Conservation (phyloP, 441 rosid genomes). For the Eugenia klotzschiana region DNA sequence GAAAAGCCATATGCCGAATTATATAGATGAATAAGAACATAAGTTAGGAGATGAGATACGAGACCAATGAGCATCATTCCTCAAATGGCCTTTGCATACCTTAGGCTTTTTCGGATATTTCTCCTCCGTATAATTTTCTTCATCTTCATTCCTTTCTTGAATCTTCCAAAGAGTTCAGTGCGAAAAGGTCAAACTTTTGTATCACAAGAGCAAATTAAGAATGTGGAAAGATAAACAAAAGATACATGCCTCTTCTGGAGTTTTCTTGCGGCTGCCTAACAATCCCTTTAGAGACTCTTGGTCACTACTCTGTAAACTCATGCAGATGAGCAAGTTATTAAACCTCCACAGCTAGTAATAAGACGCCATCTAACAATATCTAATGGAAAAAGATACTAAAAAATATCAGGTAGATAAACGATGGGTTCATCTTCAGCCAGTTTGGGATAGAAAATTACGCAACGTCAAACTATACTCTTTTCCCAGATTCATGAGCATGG, state of each 20-base stretch:
- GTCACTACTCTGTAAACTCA: constrained; percentile 36
- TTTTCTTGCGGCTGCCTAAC: constrained; percentile 14
- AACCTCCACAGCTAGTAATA: background rate
- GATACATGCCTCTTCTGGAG: constrained; percentile 20
- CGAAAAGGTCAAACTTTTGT: background rate
- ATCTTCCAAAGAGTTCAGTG: background rate
- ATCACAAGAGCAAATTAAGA: background rate
- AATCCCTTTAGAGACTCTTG: constrained; percentile 59
- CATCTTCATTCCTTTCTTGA: background rate
- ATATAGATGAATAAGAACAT: background rate
- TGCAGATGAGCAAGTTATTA: background rate
- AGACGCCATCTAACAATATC: background rate
- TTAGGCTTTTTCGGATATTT: background rate
- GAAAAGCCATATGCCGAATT: background rate
- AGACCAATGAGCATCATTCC: background rate
- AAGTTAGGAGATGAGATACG: background rate
- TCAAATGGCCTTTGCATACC: background rate
- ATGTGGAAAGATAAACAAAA: background rate
- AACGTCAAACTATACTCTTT: accelerated
- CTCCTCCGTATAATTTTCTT: background rate
- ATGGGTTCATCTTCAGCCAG: background rate
- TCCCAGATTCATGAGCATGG: background rate
- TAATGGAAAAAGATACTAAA: background rate
- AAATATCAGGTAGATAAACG: background rate
- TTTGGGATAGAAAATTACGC: background rate